Conservation (phyloP, 805 yeast genomes). For the Kazachstania bromeliacearum region DNA sequence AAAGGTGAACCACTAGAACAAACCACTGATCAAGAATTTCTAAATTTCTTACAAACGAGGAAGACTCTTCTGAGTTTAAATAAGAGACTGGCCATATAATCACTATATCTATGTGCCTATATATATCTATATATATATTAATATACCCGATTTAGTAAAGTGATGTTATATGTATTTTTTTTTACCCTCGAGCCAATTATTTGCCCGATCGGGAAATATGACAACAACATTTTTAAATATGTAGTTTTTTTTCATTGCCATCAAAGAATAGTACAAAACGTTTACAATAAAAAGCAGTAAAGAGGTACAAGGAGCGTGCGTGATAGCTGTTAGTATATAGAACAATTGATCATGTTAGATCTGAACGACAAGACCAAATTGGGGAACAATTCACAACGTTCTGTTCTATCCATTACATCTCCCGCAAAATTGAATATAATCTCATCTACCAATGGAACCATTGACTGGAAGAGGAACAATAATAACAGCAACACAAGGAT, state of each 20-base stretch:
- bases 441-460: conserved; percentile 21
- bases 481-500: conserved; percentile 13
- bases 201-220: too few species aligned
- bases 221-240: too few species aligned
- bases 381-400: conserved; percentile 21
- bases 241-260: too few species aligned
- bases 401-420: conserved; percentile 35
- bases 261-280: too few species aligned
- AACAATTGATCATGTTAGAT: conserved; percentile 7
- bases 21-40: not conserved
- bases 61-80: conserved; percentile 10
- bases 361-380: conserved; percentile 6
- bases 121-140: not conserved
- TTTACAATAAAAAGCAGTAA: too few species aligned
- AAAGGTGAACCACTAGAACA: not conserved
- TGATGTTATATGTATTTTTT: too few species aligned
- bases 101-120: not conserved
- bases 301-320: too few species aligned
- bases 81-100: conserved; percentile 16
- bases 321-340: too few species aligned
- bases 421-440: conserved; percentile 41
- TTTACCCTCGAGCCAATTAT: too few species aligned
- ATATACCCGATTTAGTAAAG: not conserved
- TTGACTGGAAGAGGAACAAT: conserved; percentile 28
- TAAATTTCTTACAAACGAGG: not conserved